A percentile compares a stretch with the other conserved stretches of the same genome.
Conservation (phyloP, 139 green algal species). For the Dunaliella primolecta region DNA sequence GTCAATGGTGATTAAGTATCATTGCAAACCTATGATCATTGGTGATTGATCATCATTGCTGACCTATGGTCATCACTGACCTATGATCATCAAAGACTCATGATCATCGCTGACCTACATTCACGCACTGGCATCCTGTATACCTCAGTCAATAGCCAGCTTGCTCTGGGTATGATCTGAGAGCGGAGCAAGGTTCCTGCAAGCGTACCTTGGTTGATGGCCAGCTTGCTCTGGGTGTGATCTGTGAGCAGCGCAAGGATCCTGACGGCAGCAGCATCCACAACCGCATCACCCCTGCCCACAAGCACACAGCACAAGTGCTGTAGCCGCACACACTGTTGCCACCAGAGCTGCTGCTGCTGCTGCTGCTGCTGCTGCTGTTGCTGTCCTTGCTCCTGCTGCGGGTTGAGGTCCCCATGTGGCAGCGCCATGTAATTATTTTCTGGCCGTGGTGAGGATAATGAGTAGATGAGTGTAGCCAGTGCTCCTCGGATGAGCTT, state of each 20-base stretch:
- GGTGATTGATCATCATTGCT: too few species aligned
- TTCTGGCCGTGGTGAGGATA: constrained; percentile 1
- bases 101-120: too few species aligned
- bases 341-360: constrained; percentile 6
- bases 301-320: background rate
- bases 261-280: constrained; percentile 39
- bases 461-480: constrained; percentile 50
- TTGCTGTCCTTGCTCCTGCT: background rate
- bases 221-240: background rate
- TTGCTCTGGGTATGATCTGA: constrained; percentile 17
- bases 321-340: background rate
- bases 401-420: background rate
- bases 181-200: constrained; percentile 38
- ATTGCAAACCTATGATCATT: too few species aligned
- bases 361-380: constrained; percentile 13
- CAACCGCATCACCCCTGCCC: constrained; percentile 18
- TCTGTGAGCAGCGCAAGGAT: constrained; percentile 43
- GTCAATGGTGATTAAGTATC: too few species aligned
- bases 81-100: too few species aligned
- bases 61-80: too few species aligned
- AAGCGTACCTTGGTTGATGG: background rate
- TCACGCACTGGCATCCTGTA: too few species aligned
- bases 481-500: constrained; percentile 6
- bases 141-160: background rate
- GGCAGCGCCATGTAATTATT: constrained; percentile 28